phyloP scores from a whole-genome alignment of 169 alveolate genomes.

The Perkinsus marinus region DNA sequence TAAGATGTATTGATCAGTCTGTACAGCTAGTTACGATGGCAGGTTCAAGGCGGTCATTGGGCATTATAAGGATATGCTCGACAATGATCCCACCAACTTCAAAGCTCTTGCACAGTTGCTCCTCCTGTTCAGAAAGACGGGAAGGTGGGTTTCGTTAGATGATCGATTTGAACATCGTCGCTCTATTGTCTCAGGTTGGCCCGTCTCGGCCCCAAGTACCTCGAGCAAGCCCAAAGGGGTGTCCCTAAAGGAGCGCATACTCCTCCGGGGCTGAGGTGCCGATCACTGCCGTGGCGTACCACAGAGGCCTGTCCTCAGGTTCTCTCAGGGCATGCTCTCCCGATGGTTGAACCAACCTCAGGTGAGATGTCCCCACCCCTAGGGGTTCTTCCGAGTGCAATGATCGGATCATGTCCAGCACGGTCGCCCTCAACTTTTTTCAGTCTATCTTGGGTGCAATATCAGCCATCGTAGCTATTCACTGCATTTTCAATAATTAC shows the following conservation, averaged over 20 bases:
- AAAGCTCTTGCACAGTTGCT: constrained; percentile 53
- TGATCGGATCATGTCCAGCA: too few species aligned
- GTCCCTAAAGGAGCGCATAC: constrained; percentile 29
- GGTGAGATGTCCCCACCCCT: not conserved
- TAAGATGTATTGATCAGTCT: not conserved
- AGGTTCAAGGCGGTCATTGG: constrained; percentile 50
- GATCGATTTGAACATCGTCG: constrained; percentile 20
- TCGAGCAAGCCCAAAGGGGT: constrained; percentile 50
- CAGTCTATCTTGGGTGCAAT: too few species aligned
- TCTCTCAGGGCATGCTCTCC: constrained; percentile 46
- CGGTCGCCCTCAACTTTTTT: too few species aligned
- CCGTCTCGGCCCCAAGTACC: constrained; percentile 17
- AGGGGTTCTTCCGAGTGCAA: not conserved
- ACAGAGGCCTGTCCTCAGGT: not conserved
- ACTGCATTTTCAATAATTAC: too few species aligned
- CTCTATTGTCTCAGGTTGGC: not conserved
- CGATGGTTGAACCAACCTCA: constrained; percentile 39
- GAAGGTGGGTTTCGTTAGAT: constrained; percentile 28
- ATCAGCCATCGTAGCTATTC: too few species aligned
- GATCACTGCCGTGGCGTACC: not conserved
- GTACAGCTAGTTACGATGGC: not conserved
- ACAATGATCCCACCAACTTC: constrained; percentile 64
- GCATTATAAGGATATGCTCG: constrained; percentile 46
- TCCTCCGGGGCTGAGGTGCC: constrained; percentile 54
- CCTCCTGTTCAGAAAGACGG: constrained; percentile 50